Conservation (phyloP, 2,329 filamentous ascomycete genomes). For the Penicillium glabrum region DNA sequence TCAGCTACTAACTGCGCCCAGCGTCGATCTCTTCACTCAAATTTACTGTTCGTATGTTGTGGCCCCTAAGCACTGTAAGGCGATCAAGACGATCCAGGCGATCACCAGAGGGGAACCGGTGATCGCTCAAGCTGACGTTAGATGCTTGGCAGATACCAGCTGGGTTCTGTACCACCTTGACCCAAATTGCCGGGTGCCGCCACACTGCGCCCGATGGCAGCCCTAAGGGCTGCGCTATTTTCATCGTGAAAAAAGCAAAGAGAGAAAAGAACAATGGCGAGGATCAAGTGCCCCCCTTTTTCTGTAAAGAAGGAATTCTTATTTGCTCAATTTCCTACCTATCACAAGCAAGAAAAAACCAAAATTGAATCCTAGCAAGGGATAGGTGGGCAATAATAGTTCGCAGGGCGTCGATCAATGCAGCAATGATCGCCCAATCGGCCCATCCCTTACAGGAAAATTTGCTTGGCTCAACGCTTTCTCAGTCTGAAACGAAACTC, state of each 20-base stretch:
- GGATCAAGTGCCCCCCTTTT: background rate
- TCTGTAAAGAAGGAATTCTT: conserved; percentile 1
- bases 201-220: background rate
- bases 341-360: conserved; percentile 12
- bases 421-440: conserved; percentile 16
- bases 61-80: background rate
- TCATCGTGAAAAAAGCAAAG: background rate
- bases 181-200: background rate
- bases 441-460: conserved; percentile 13
- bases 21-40: conserved; percentile 13
- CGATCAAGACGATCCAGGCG: background rate
- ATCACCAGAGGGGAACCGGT: background rate
- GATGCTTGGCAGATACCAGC: background rate
- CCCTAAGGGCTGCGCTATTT: conserved; percentile 2
- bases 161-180: background rate
- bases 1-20: conserved; percentile 1
- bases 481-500: conserved; percentile 7
- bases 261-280: background rate
- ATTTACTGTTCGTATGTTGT: background rate
- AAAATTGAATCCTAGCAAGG: conserved; percentile 13
- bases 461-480: conserved; percentile 9
- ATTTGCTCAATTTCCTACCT: conserved; percentile 6
- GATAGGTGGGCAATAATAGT: conserved; percentile 8
- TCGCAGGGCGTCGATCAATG: conserved; percentile 7
- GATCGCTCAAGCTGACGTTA: background rate